These are phyloP conservation scores for Aspergillus flavus DNA, from an alignment of 2,329 filamentous ascomycete species.

Conservation along the genomic window DNA sequence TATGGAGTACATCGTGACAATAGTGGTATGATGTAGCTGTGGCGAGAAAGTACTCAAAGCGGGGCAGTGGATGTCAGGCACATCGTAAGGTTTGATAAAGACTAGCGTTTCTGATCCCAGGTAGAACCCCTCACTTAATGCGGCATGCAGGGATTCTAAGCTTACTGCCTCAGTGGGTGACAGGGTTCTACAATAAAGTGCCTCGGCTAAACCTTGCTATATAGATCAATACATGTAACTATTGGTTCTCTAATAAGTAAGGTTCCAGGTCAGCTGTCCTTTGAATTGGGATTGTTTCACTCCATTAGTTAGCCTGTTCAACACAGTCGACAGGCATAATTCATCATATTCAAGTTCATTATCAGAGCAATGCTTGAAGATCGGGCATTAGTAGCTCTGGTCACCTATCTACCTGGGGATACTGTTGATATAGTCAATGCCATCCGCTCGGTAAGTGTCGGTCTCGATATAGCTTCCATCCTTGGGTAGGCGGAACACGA, in stretches of 20 bases:
- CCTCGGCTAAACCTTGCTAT: neutral
- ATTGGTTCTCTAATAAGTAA: neutral
- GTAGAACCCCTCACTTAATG: neutral
- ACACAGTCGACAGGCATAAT: neutral
- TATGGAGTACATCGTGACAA: too few relatives aligned
- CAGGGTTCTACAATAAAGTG: neutral
- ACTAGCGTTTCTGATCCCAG: neutral
- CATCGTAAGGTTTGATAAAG: too few relatives aligned
- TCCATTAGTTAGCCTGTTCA: neutral
- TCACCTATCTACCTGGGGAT: slow-evolving; percentile 22
- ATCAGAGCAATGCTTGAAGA: neutral
- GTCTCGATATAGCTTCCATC: slow-evolving; percentile 30
- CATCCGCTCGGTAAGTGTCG: slow-evolving; percentile 30
- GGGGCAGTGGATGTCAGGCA: too few relatives aligned
- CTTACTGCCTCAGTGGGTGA: too few relatives aligned
- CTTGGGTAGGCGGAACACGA: slow-evolving; percentile 32
- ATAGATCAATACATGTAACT: neutral
- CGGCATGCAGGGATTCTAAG: neutral
- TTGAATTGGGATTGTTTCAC: neutral
- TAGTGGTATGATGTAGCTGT: too few relatives aligned
- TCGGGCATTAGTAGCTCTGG: neutral
- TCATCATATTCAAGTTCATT: neutral
- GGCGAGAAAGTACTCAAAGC: too few relatives aligned
- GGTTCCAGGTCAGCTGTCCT: neutral
- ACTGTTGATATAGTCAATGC: slow-evolving; percentile 31